Base-by-base conservation (phyloP, 2,329 filamentous ascomycete genomes). In the Phyllosticta citrichinensis region DNA sequence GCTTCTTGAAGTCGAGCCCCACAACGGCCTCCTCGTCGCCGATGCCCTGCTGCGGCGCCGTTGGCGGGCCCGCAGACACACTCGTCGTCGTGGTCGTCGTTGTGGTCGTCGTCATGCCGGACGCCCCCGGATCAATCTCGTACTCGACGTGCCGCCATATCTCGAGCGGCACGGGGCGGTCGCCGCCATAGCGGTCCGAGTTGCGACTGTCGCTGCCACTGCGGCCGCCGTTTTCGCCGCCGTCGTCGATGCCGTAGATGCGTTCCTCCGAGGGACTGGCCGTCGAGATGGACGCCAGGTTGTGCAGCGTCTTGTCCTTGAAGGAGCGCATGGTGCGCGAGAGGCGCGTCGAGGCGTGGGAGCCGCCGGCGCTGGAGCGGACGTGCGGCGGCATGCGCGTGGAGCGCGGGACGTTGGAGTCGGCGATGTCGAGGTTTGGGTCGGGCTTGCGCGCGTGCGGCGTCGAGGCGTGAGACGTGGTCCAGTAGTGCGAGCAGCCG, bases 101-200 rank as follows among this genome's bases (percentile, higher is more conserved):
- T n/a, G 40, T 52, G 40, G 11, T 52, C 54, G 27, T 57, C 6
- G 59, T 47, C 2, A 40, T 53, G 14, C 17, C 25, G 5, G 51
- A n/a, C 55, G 27, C 22, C 19, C 50, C 60, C 22, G 51, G 14
- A 24, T 62, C 56, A 51, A 62, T 62, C 14, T 62, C 61, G 40
- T 58, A 62, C 22, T 62, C 61, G n/a, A 62, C 61, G 9, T 62
- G 56, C 10, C 57, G 56, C 61, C 61, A 62, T 25, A 62, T 59
- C 53, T 62, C 56, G 22, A 62, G 61, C 12, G 61, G 61, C 35
- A 57, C 52, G 33, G 19, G 40, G 14, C 40, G 40, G n/a, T 54
- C 25, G 17, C 11, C 10, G 4, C 20, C 52, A 22, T 53, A 22
- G 20, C 24, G 20, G 14, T 40, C 35, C 9, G 35, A 40, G 35